Base-by-base conservation (phyloP, 1,284 basidiomycete genomes). In the Microbotryum saponariae region DNA sequence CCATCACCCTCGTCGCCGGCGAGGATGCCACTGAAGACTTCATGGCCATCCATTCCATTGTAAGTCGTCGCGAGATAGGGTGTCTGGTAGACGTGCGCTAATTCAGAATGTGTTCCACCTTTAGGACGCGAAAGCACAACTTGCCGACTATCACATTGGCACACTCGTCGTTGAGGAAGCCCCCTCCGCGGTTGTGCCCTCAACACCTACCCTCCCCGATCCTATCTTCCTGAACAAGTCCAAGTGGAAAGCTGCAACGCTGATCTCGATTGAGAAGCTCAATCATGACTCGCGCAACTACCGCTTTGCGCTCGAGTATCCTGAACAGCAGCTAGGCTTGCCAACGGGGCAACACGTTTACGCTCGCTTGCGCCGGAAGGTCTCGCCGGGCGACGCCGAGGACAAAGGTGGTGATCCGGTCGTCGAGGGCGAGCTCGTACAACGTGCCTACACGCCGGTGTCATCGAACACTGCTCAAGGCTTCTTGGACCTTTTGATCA, bases 21-120 rank as follows among this genome's bases (percentile, higher is more conserved):
- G 78, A 84, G 65, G 85, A 86, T 66, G 82, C 82, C 0, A 80
- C 82, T 1, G 83, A 85, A 21, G 84, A 85, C 65, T 86, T 85
- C 65, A 77, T 82, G 72, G 80, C 80, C 2, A 81, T 82, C 54
- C 81, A 82, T 70, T 82, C 81, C 29, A 74, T 77, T 21, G 59
- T 61, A 31, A 54, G 59, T 46, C 23, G 5, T 23, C 25, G 8
- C 80, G 82, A 62, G 82, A 78, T 12, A 79, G 78, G 67, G 70
- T 60, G 12, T 60, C 37, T 16, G 12, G 37, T 42, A 42, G 37
- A 12, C 16, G 16, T 18, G 16, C 14, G 16, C 37, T 42, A 18
- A 42, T 42, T 1, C 16, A 18, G 37, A 18, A 6, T 18, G 16
- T 16, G 5, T 18, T 3, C 5, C 12, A 27, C 37, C 23, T 6